Conservation (phyloP, 1,284 basidiomycete species). For the Mycena citricolor region DNA sequence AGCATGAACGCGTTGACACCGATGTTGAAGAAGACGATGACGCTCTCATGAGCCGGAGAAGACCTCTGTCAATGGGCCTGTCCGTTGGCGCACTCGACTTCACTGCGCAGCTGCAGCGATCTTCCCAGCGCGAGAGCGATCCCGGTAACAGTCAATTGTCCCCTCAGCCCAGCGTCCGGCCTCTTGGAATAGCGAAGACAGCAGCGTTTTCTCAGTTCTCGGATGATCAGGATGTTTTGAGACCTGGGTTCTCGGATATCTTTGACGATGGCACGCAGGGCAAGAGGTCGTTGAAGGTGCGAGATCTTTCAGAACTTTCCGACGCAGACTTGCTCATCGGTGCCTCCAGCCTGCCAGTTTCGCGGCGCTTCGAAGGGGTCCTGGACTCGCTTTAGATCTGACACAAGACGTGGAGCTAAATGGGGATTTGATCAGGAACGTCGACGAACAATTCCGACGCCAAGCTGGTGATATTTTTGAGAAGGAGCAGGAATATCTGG, state of each 20-base stretch:
- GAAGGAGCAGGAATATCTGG: conserved; percentile 67
- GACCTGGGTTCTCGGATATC: conserved; percentile 48
- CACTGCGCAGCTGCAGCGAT: conserved; percentile 30
- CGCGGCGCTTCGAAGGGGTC: conserved; percentile 32
- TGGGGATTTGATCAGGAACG: conserved; percentile 60
- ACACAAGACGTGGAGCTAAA: conserved; percentile 61
- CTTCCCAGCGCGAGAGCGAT: too few relatives aligned
- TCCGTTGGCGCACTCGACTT: conserved; percentile 26
- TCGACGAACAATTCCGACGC: conserved; percentile 48
- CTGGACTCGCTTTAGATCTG: conserved; percentile 44
- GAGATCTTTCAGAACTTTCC: not conserved
- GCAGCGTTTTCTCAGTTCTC: conserved; percentile 48
- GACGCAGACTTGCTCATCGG: conserved; percentile 13
- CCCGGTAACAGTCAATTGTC: not conserved
- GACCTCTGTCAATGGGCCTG: conserved; percentile 38
- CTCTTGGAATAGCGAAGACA: conserved; percentile 13
- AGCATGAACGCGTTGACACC: conserved; percentile 20
- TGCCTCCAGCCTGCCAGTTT: conserved; percentile 25
- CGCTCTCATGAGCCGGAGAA: conserved; percentile 24
- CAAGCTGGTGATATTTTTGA: conserved; percentile 72
- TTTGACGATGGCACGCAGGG: conserved; percentile 41
- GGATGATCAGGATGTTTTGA: conserved; percentile 36
- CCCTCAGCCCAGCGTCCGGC: conserved; percentile 8
- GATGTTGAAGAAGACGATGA: conserved; percentile 22
- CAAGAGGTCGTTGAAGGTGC: conserved; percentile 26